Evolutionary conservation across 1,139 yeast genomes (phyloP), one percentile per base, ranked within the genome.

Genomic region (Suhomyces bokatorum): DNA sequence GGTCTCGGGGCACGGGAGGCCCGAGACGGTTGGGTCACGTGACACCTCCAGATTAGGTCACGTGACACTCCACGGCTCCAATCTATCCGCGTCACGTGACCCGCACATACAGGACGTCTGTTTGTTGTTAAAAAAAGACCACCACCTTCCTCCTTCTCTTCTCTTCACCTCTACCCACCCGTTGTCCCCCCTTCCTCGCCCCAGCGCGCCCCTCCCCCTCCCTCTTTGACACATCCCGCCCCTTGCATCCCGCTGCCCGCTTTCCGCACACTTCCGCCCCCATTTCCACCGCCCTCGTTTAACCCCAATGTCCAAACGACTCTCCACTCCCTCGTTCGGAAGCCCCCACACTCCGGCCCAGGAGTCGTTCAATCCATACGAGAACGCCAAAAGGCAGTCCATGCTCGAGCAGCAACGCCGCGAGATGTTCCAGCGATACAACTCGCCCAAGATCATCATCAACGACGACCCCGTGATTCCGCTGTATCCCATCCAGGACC

Each of bases 391-490:
- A 34, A 57, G 64, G 26, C 58, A 56, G 45, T 53, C 62, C 6
- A 42, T 51, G 41, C 50, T 58, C 36, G 63, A 62, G 11, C 55
- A 60, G 38, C 64, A 58, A 44, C 48, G 54, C 28, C 50, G 49
- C n/a, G 61, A 57, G 28, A 43, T 54, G 50, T 52, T 51, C 43
- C 58, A 48, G 42, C 45, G 50, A 16, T 45, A 52, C 44, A 54
- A 56, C 39, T 45, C 63, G 8, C 69, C 70, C 30, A 61, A 59
- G 41, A 51, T 70, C 29, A 62, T 70, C 42, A 67, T 71, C 36
- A 56, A 70, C 43, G 73, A 71, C 46, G 71, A 69, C 48, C 77
- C 78, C 2, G 50, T 59, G 17, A 64, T 72, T 27, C 78, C 78
- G 14, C 46, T 64, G 40, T 74, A 67, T 53, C 60, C 60, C 14